Percentiles rank a stretch among this genome's conserved stretches.
These are phyloP conservation scores for Vachellia pachyceras DNA, from an alignment of 306 rosid species.

Conservation along the genomic window DNA sequence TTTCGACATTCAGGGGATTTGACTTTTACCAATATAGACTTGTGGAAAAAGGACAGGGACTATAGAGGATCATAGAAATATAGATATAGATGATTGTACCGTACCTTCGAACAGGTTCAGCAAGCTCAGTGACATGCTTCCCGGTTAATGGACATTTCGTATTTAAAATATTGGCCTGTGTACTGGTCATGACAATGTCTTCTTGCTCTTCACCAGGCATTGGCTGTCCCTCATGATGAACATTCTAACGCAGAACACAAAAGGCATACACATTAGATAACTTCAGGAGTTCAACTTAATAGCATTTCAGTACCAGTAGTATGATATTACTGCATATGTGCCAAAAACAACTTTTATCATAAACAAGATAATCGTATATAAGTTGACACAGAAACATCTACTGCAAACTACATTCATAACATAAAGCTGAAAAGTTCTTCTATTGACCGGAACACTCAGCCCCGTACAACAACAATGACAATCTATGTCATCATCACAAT, in stretches of 20 bases:
- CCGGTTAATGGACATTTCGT: slow-evolving; percentile 80
- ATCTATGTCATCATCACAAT: background rate
- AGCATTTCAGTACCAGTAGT: background rate
- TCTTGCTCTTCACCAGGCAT: slow-evolving; percentile 97
- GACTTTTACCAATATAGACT: background rate
- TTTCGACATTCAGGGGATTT: slow-evolving; percentile 8
- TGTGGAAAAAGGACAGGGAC: background rate
- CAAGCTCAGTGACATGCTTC: slow-evolving; percentile 73
- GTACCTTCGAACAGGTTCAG: slow-evolving; percentile 90
- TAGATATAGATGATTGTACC: background rate
- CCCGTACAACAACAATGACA: slow-evolving; percentile 26
- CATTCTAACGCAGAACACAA: slow-evolving; percentile 65
- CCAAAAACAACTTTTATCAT: slow-evolving; percentile 21
- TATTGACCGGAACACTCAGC: slow-evolving; percentile 8
- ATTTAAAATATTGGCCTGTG: slow-evolving; percentile 73
- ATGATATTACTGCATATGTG: slow-evolving; percentile 7
- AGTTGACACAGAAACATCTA: slow-evolving; percentile 21
- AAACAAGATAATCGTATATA: slow-evolving; percentile 23
- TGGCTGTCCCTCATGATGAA: slow-evolving; percentile 86
- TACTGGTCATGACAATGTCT: slow-evolving; percentile 88
- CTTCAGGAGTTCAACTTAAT: slow-evolving; percentile 13
- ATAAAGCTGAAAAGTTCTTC: slow-evolving; percentile 10
- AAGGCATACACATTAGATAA: slow-evolving; percentile 36
- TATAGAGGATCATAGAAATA: background rate
- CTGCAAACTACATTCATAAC: background rate